phyloP scores from a whole-genome alignment of 2,329 filamentous ascomycete species.

The Epichloe bromicola region DNA sequence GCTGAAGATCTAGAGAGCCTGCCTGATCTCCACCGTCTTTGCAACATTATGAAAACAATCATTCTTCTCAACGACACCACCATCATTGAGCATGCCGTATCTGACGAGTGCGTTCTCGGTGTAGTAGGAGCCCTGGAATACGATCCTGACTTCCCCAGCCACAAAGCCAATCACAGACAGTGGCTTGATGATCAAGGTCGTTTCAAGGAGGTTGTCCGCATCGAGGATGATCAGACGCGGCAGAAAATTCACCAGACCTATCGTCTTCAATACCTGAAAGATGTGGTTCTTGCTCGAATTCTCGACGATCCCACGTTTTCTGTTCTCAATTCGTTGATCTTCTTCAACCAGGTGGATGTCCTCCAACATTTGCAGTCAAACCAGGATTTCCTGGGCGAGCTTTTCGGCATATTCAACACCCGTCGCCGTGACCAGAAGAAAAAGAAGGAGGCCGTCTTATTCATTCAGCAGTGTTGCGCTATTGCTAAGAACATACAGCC shows the following conservation, averaged over 20 bases:
- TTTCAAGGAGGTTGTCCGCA: constrained; percentile 92
- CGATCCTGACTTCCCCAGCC: constrained; percentile 92
- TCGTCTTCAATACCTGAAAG: constrained; percentile 89
- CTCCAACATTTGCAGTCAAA: constrained; percentile 88
- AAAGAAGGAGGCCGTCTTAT: constrained; percentile 88
- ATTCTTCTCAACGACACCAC: constrained; percentile 89
- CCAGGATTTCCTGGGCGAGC: constrained; percentile 60
- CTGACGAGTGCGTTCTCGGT: constrained; percentile 76
- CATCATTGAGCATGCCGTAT: constrained; percentile 89
- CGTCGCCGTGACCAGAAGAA: constrained; percentile 52
- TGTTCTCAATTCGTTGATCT: constrained; percentile 93
- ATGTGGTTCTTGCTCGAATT: constrained; percentile 93
- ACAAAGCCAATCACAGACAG: constrained; percentile 93
- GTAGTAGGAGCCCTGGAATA: constrained; percentile 95
- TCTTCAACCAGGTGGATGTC: constrained; percentile 98
- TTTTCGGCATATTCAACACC: constrained; percentile 73
- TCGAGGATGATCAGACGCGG: constrained; percentile 68
- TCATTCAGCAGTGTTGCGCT: constrained; percentile 90
- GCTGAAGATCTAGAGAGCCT: constrained; percentile 88
- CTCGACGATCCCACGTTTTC: constrained; percentile 96
- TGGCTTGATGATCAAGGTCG: constrained; percentile 80
- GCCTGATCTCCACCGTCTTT: constrained; percentile 74
- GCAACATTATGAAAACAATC: constrained; percentile 95
- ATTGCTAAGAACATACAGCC: constrained; percentile 92
- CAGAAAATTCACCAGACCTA: constrained; percentile 95